Percentiles rank a stretch among this genome's conserved stretches.
These are phyloP conservation scores for Populus hybrid DNA, from an alignment of 441 rosid species.

Conservation along the genomic window DNA sequence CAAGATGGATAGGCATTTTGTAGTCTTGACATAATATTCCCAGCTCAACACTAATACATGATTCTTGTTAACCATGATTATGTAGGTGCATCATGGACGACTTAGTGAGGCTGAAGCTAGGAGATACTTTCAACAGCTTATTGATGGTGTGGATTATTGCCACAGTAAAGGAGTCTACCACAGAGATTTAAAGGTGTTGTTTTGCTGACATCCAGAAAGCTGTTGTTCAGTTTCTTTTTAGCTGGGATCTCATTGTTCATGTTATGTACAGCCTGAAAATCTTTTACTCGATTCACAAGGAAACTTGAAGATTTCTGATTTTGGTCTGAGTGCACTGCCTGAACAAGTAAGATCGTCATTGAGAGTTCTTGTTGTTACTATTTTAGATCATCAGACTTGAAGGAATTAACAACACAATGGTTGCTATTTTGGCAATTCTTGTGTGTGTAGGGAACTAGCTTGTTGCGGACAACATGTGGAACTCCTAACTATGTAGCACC, in stretches of 20 bases:
- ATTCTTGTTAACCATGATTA: conserved; percentile 14
- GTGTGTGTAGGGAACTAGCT: conserved; percentile 69
- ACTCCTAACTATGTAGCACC: conserved; percentile 98
- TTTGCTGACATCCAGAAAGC: conserved; percentile 5
- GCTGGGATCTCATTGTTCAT: conserved; percentile 17
- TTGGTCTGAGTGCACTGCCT: conserved; percentile 91
- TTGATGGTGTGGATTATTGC: conserved; percentile 94
- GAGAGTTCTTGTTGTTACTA: conserved; percentile 3
- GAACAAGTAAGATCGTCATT: conserved; percentile 53
- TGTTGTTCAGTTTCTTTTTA: conserved; percentile 8
- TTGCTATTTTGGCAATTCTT: conserved; percentile 18
- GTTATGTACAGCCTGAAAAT: conserved; percentile 77
- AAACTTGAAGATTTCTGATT: conserved; percentile 89
- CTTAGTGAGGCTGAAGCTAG: conserved; percentile 90
- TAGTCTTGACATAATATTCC: conserved; percentile 1
- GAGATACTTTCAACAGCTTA: conserved; percentile 87
- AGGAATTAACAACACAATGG: neutral
- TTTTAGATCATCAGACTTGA: conserved; percentile 1
- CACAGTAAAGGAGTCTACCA: conserved; percentile 91
- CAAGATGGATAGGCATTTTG: neutral
- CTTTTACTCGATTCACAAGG: conserved; percentile 89
- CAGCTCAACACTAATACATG: neutral
- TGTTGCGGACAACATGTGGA: conserved; percentile 91
- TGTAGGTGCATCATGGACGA: conserved; percentile 79
- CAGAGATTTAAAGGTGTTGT: conserved; percentile 81